Evolutionary conservation across 192 early-diverging fungal genomes (phyloP).

Genomic region (Coemansia reversa): DNA sequence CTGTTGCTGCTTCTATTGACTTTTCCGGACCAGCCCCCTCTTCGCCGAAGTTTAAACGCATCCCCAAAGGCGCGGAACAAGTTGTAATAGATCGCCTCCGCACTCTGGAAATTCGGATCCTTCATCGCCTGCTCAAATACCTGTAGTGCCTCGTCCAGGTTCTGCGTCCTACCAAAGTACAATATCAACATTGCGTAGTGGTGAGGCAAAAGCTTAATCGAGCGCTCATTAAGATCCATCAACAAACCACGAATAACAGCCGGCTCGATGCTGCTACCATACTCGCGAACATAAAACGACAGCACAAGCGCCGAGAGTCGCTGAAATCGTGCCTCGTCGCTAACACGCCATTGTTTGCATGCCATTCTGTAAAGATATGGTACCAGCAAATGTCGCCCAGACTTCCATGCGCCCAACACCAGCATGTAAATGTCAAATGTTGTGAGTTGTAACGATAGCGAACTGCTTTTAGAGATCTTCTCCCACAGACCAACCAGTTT

Average conservation of each 20-base stretch:
- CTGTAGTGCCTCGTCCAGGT: conserved; percentile 32
- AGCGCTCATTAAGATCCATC: conserved; percentile 35
- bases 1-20: neutral
- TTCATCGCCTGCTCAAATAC: conserved; percentile 44
- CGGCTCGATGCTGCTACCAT: conserved; percentile 13
- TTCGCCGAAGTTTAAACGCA: conserved; percentile 10
- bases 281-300: conserved; percentile 45
- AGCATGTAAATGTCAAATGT: conserved; percentile 40
- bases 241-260: conserved; percentile 22
- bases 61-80: conserved; percentile 33
- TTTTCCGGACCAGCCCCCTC: neutral
- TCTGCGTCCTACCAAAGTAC: conserved; percentile 35
- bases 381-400: conserved; percentile 28
- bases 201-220: conserved; percentile 24
- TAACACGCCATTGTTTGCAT: conserved; percentile 11
- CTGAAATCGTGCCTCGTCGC: conserved; percentile 25
- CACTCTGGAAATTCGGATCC: conserved; percentile 19
- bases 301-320: conserved; percentile 38
- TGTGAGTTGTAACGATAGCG: conserved; percentile 13
- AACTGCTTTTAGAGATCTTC: conserved; percentile 29
- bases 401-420: conserved; percentile 49
- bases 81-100: conserved; percentile 44
- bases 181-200: conserved; percentile 50
- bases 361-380: conserved; percentile 41
- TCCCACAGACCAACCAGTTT: conserved; percentile 22